Conservation (phyloP, 2,329 filamentous ascomycete species). For the Pseudogymnoascus sp. region DNA sequence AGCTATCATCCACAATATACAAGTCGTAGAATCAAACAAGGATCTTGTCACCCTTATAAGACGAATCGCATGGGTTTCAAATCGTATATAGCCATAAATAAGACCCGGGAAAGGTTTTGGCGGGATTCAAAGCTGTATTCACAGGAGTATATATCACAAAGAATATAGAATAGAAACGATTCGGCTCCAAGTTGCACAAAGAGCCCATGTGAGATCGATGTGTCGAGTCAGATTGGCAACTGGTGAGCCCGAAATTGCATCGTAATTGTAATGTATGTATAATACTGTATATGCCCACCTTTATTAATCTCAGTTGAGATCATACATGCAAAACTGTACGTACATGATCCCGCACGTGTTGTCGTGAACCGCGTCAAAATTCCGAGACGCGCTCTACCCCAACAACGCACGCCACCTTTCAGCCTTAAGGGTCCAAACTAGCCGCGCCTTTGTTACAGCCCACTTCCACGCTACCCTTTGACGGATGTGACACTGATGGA, state of each 20-base stretch:
- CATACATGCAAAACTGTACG: background rate
- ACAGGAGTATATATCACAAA: background rate
- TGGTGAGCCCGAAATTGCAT: background rate
- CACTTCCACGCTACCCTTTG: background rate
- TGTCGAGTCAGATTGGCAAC: background rate
- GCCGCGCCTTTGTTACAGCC: conserved; percentile 1
- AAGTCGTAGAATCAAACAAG: background rate
- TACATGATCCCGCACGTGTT: background rate
- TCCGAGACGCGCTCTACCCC: background rate
- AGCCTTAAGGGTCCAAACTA: conserved; percentile 1
- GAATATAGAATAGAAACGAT: background rate
- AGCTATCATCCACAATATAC: background rate
- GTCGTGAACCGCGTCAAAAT: conserved; percentile 7
- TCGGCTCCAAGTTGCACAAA: background rate
- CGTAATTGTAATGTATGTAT: background rate
- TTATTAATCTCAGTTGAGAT: background rate
- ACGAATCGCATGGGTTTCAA: background rate
- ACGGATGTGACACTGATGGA: background rate
- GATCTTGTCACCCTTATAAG: background rate
- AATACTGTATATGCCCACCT: background rate
- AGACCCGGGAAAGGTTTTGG: background rate
- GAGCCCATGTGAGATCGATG: background rate
- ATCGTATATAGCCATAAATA: background rate
- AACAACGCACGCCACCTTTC: background rate
- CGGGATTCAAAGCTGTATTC: background rate